Conservation (phyloP, 208 protist species). For the Endotrypanum monterogeii region DNA sequence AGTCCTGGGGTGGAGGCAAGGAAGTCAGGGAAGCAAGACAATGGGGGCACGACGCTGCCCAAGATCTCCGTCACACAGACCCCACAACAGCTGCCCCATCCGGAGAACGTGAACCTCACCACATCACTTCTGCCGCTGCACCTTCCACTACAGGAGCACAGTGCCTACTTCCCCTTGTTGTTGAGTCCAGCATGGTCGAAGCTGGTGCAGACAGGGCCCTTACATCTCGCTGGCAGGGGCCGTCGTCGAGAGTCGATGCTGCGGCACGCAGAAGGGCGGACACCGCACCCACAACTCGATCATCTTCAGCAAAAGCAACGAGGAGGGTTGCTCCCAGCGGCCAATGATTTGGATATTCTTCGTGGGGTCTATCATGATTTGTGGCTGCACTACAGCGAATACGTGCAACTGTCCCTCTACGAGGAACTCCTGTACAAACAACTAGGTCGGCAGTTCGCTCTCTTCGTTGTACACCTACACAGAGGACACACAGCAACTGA, state of each 20-base stretch:
- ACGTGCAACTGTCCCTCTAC: constrained; percentile 29
- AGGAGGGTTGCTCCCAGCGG: constrained; percentile 10
- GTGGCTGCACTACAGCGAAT: constrained; percentile 31
- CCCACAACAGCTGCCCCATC: no score
- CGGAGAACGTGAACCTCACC: background rate
- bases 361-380: constrained; percentile 21
- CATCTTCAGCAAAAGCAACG: background rate
- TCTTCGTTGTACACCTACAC: constrained; percentile 12
- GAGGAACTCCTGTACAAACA: constrained; percentile 29
- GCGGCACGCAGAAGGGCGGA: background rate
- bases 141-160: background rate
- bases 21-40: background rate
- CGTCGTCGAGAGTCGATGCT: background rate
- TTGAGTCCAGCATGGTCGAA: constrained; percentile 6
- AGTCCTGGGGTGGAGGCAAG: background rate
- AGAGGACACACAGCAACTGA: background rate
- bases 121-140: background rate
- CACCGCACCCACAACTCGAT: background rate
- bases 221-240: no score
- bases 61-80: background rate
- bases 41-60: no score
- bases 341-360: constrained; percentile 2
- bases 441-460: constrained; percentile 21
- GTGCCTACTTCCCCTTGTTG: constrained; percentile 5
- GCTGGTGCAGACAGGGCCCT: background rate